Evolutionary conservation across 2,329 filamentous ascomycete genomes (phyloP), one percentile per base, ranked within the genome.

Genomic region (Fonsecaea multimorphosa): DNA sequence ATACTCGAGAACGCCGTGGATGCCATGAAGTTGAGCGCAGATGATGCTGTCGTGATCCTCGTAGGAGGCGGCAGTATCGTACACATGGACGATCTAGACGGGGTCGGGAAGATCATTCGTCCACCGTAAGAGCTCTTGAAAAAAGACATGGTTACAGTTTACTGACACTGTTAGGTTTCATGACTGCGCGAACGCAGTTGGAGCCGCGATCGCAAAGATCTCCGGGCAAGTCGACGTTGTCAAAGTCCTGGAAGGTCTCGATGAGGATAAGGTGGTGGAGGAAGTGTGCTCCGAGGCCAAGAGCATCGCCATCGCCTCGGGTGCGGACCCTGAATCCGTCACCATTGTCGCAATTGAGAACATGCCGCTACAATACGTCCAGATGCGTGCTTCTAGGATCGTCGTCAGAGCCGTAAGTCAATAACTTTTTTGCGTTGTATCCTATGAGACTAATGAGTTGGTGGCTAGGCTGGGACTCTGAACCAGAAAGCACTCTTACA

Each of bases 131-230:
- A 53, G 3, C 16, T 8, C 52, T 3, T 14, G 9, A 14, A n/a
- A 38, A 12, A 2, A 3, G 29, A 31, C 29, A 4, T 27, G 38
- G 6, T n/a, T 63, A 32, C 16, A 12, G 6, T 49, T 46, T n/a
- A 9, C 38, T 59, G 36, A 44, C n/a, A 6, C 31, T 32, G 34
- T 12, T 34, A 65, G 58, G 1, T 83, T 82, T 57, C 78, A 84
- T 32, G 84, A 84, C 63, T 84, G 83, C 0, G 86, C 86, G 2
- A 88, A 88, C 72, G 86, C 86, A 0, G 83, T 88, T 1, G 86
- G 86, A 5, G 86, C 86, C 0, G 86, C 86, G 0, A 86, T 86
- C 34, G 84, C 83, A 2, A 84, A 84, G 60, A 81, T 86, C 0
- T 81, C 81, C 2, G 84, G 83, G 0, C 80, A 82, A 9, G 76